These are phyloP conservation scores for Sclerotinia nivalis DNA, from an alignment of 2,329 filamentous ascomycete species.

Conservation along the genomic window DNA sequence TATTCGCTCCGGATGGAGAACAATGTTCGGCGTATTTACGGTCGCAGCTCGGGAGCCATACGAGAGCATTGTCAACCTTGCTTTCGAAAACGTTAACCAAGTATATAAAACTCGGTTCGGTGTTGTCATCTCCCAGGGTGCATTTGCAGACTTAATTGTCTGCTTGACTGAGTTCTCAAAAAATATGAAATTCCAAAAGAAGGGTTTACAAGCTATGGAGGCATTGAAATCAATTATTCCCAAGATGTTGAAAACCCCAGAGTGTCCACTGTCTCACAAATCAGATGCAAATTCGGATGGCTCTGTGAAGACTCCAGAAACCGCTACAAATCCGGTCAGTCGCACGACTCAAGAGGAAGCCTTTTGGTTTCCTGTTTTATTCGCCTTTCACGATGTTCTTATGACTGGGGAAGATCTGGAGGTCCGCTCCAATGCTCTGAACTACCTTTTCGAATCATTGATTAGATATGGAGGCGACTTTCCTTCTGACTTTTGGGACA, in stretches of 20 bases:
- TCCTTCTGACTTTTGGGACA: constrained; percentile 95
- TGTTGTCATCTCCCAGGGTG: constrained; percentile 92
- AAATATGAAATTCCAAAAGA: constrained; percentile 98
- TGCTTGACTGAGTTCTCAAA: constrained; percentile 98
- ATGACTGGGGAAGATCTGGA: constrained; percentile 99
- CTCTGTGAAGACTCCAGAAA: constrained; percentile 40
- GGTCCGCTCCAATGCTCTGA: constrained; percentile 85
- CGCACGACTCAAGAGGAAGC: constrained; percentile 93
- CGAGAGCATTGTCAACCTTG: constrained; percentile 93
- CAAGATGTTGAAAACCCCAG: constrained; percentile 91
- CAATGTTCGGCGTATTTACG: constrained; percentile 99
- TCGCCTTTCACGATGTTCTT: constrained; percentile 96
- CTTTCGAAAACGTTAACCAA: constrained; percentile 93
- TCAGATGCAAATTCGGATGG: constrained; percentile 45
- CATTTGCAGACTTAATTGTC: constrained; percentile 93
- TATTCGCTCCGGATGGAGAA: constrained; percentile 96
- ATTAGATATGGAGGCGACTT: constrained; percentile 90
- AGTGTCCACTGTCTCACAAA: constrained; percentile 82
- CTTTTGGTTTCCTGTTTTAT: constrained; percentile 97
- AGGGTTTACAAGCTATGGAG: constrained; percentile 94
- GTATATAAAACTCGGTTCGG: constrained; percentile 96
- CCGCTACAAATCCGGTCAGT: constrained; percentile 59
- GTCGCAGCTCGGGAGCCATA: constrained; percentile 91
- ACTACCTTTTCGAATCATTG: constrained; percentile 94
- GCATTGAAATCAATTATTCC: constrained; percentile 90